phyloP scores from a whole-genome alignment of 1,139 yeast genomes.

The Geotrichum citri-aurantii region DNA sequence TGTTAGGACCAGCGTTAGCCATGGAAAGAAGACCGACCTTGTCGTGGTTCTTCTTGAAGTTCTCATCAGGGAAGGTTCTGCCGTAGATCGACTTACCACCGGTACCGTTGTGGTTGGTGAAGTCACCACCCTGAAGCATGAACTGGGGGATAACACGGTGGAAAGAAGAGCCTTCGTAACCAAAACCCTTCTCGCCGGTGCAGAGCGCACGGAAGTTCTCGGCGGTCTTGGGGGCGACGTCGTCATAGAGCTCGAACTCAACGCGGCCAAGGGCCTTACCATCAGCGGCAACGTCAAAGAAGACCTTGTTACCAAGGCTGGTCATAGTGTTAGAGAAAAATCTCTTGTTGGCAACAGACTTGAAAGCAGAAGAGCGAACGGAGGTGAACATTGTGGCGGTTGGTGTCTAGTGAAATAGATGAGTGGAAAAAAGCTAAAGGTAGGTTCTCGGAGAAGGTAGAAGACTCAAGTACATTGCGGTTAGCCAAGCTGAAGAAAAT shows the following conservation, averaged over 20 bases:
- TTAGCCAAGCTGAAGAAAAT: too few relatives aligned
- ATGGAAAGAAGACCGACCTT: slow-evolving; percentile 79
- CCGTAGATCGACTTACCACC: slow-evolving; percentile 99
- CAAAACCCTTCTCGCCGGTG: slow-evolving; percentile 97
- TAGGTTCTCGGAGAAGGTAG: too few relatives aligned
- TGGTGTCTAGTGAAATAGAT: too few relatives aligned
- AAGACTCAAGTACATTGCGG: too few relatives aligned
- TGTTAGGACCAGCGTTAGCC: slow-evolving; percentile 44
- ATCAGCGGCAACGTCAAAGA: slow-evolving; percentile 70
- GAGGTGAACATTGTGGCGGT: slow-evolving; percentile 6
- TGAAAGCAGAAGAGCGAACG: slow-evolving; percentile 2
- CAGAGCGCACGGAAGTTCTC: slow-evolving; percentile 96
- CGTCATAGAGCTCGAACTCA: slow-evolving; percentile 79
- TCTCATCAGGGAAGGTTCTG: slow-evolving; percentile 90
- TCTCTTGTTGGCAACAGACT: slow-evolving; percentile 9
- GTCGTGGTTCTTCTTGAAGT: slow-evolving; percentile 79
- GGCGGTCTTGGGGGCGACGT: slow-evolving; percentile 95
- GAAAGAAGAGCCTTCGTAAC: slow-evolving; percentile 87
- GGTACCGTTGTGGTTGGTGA: slow-evolving; percentile 68
- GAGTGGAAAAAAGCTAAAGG: too few relatives aligned
- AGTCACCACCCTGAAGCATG: slow-evolving; percentile 99
- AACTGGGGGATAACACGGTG: slow-evolving; percentile 98
- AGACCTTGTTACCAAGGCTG: slow-evolving; percentile 44
- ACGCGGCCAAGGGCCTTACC: slow-evolving; percentile 68
- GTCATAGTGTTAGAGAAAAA: slow-evolving; percentile 14